Base-by-base conservation (phyloP, 1,139 yeast species). In the Wickerhamomyces sp. region DNA sequence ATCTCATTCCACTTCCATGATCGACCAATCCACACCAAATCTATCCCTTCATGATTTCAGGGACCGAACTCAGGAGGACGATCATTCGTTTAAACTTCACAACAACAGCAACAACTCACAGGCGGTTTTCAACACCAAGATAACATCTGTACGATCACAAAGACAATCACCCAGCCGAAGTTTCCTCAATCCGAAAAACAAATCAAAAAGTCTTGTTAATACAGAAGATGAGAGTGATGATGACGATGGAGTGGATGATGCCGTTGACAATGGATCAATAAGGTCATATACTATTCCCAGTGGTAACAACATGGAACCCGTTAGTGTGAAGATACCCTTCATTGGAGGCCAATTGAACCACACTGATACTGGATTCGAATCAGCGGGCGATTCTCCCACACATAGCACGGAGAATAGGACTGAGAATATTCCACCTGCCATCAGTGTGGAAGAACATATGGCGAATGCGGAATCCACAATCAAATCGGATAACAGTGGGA, bases 381-480 rank as follows among this genome's bases (percentile, higher is more conserved):
- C n/a, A 6, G 13, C 10, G 8, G 16, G n/a, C 5, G 27, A 25
- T 8, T 25, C 27, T 15, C 10, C 24, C 6, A 19, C 18, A 27
- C 25, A 23, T 14, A 27, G 23, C 13, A 7, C 15, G 9, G 23
- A 19, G 4, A 13, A 8, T 20, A 26, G n/a, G 13, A 21, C 26
- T 14, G 16, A 9, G 6, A 11, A 16, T 23, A 16, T 16, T 2
- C n/a, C 31, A 8, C 29, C 39, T 12, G 15, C n/a, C n/a, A n/a
- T 15, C 1, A 28, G 32, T 5, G 35, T 45, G 3, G 48, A 46
- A 26, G 41, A 34, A 10, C 44, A 38, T 17, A 35, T 42, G 42
- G 49, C 49, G 3, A 28, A 40, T 13, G 28, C 42, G 3, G 42
- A 42, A 5, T 31, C 42, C 2, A 42, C 46, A 6, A 12, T 31